Evolutionary conservation across 1,139 yeast genomes (phyloP).

Genomic region (Geotrichum citri-aurantii): DNA sequence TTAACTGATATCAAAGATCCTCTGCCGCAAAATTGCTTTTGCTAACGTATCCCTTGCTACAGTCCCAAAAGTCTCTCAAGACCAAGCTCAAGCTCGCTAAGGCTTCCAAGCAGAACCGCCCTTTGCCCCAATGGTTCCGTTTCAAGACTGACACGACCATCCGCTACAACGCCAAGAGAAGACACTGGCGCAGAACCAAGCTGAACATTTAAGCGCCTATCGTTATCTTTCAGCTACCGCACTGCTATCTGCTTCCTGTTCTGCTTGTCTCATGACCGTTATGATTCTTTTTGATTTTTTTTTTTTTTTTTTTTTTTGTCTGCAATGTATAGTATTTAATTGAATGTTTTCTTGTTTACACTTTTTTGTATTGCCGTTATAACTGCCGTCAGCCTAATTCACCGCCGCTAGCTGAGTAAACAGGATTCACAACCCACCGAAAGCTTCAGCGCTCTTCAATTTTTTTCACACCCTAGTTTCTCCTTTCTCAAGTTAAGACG

Average conservation of each 20-base stretch:
- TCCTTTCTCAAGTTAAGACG: neutral
- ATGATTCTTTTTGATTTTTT: neutral
- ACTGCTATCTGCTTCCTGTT: neutral
- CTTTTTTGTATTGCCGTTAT: neutral
- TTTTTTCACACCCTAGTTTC: neutral
- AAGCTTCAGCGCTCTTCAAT: no score
- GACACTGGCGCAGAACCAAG: conserved; percentile 99
- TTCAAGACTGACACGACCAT: conserved; percentile 96
- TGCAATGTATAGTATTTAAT: neutral
- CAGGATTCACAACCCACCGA: no score
- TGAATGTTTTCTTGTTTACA: neutral
- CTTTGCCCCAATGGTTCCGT: conserved; percentile 99
- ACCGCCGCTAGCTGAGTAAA: neutral
- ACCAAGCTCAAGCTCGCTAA: conserved; percentile 99
- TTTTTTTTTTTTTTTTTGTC: neutral
- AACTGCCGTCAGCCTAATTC: neutral
- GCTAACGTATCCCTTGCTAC: neutral
- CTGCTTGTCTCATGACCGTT: neutral
- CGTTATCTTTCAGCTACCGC: neutral
- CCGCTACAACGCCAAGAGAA: conserved; percentile 98
- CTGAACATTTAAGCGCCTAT: conserved; percentile 73
- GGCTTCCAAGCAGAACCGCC: conserved; percentile 99
- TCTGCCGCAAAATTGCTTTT: no score
- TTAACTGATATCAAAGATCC: no score
- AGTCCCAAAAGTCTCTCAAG: conserved; percentile 94